Base-by-base conservation (phyloP, 2,329 filamentous ascomycete species). In the Neodidymelliopsis sp. region DNA sequence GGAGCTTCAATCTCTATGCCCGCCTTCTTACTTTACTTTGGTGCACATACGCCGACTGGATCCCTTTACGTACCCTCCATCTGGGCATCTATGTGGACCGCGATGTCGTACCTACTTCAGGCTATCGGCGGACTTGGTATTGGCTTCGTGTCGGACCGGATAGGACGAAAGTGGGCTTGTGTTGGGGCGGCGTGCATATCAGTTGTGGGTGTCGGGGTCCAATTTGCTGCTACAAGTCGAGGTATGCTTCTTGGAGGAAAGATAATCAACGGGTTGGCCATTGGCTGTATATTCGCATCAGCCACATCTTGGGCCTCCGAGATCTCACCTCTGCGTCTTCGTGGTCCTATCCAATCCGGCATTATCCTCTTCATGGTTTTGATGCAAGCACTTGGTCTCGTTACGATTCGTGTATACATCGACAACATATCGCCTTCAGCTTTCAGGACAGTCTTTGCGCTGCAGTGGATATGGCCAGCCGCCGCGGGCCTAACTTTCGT, bases 21-120 rank as follows among this genome's bases (percentile, higher is more conserved):
- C 3, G 40, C 47, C 6, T 50, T 50, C 20, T 23, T 50, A 1
- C 40, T 50, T 11, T 50, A 50, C 28, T 50, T 50, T 13, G 47
- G 47, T 23, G 47, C 36, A 6, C 37, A 40, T 18, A 50, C 40
- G 3, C 33, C 47, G 6, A 28, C 20, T 3, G 38, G 40, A 12
- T 30, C 40, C 5, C 27, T 50, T 4, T 50, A 44, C 13, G 47
- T 50, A 11, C 47, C 47, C 4, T 50, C 47, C 1, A 50, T 50
- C 6, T 50, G 47, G 47, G 47, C 47, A 5, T 50, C 47, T 9
- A 33, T 50, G 34, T 50, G 47, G 47, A 50, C 40, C 30, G 47
- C 47, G 6, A 50, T 50, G 47, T 50, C 47, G 16, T 50, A 50
- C n/a, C 9, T 50, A 12, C 40, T 50, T 7, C 47, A 50, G 22